Conservation (phyloP, 2,329 filamentous ascomycete species). For the Cercospora sesami region DNA sequence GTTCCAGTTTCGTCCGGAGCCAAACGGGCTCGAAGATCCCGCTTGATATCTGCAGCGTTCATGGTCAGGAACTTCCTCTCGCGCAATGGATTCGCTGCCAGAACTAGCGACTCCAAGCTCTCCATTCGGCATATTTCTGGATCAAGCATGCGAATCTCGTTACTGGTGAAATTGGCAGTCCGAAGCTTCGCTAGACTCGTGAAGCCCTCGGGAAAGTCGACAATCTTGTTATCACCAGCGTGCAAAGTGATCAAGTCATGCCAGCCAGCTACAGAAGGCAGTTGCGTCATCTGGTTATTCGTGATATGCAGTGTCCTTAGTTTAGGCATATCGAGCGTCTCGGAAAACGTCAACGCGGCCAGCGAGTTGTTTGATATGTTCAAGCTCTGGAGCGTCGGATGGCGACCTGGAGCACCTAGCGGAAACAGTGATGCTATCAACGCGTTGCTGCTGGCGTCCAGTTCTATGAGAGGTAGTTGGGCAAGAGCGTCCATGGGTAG, state of each 20-base stretch:
- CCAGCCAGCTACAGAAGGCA: slow-evolving; percentile 78
- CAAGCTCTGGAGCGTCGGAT: slow-evolving; percentile 69
- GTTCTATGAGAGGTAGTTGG: slow-evolving; percentile 68
- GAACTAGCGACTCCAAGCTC: slow-evolving; percentile 68
- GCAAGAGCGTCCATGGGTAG: slow-evolving; percentile 70
- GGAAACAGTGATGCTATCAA: slow-evolving; percentile 72
- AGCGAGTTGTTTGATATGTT: slow-evolving; percentile 78
- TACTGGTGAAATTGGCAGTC: slow-evolving; percentile 79
- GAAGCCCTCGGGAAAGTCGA: slow-evolving; percentile 74
- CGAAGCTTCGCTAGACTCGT: slow-evolving; percentile 65
- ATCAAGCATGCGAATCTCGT: slow-evolving; percentile 75
- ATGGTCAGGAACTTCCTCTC: slow-evolving; percentile 85
- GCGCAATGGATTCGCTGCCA: slow-evolving; percentile 85
- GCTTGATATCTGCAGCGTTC: slow-evolving; percentile 77
- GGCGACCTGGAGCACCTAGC: slow-evolving; percentile 45
- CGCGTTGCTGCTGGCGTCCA: slow-evolving; percentile 75
- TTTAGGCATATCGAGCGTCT: slow-evolving; percentile 64
- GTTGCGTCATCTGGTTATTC: slow-evolving; percentile 70
- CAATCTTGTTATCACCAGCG: slow-evolving; percentile 79
- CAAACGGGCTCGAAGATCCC: slow-evolving; percentile 66
- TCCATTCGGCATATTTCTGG: slow-evolving; percentile 79
- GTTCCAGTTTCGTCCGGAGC: slow-evolving; percentile 55
- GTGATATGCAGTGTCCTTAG: slow-evolving; percentile 75
- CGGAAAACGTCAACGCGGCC: slow-evolving; percentile 50
- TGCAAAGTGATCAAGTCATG: slow-evolving; percentile 69